Base-by-base conservation (phyloP, 2,329 filamentous ascomycete genomes). In the Hypoxylon sp. region DNA sequence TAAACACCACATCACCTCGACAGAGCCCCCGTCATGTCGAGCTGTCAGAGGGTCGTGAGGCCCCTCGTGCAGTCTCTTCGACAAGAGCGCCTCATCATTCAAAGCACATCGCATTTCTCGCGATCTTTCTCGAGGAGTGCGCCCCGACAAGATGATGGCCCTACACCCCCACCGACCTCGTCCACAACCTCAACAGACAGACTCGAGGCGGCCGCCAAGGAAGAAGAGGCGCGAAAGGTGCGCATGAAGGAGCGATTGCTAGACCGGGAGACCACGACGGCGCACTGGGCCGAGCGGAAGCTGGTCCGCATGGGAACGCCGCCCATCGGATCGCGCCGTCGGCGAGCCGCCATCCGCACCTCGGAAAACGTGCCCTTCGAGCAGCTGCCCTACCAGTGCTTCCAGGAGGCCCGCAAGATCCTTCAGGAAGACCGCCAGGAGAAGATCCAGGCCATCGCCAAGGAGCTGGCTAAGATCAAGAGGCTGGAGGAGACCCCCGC, bases 381-480 rank as follows among this genome's bases (percentile, higher is more conserved):
- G 84, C 92, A 95, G 78, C 84, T 99, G 73, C 96, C 96, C 17
- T 99, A 97, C 83, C 95, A 98, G 86, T 96, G 93, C 81, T 99
- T 98, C 84, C 96, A 99, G 82, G 94, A 98, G 83, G 96, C 96
- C 44, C 89, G 94, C 70, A 93, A 94, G 79, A 82, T 98, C 53
- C 84, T 99, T 62, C 86, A 90, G 59, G 88, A 88, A 60, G 96
- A 99, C 79, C 89, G 95, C 44, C 84, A 90, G 72, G 88, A 95
- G 81, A 98, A 97, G 84, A 75, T 98, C 55, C 83, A 86, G 67
- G 84, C 90, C 76, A 95, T 99, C 64, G 83, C 88, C 55, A 84
- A 81, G 29, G 89, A 93, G 80, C 82, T 90, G 55, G 85, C 85
- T 66, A 89, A 91, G 79, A 92, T 99, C 77, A 86, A 88, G 61